Conservation (phyloP, 148 eudicot species). For the Persicaria maculosa region DNA sequence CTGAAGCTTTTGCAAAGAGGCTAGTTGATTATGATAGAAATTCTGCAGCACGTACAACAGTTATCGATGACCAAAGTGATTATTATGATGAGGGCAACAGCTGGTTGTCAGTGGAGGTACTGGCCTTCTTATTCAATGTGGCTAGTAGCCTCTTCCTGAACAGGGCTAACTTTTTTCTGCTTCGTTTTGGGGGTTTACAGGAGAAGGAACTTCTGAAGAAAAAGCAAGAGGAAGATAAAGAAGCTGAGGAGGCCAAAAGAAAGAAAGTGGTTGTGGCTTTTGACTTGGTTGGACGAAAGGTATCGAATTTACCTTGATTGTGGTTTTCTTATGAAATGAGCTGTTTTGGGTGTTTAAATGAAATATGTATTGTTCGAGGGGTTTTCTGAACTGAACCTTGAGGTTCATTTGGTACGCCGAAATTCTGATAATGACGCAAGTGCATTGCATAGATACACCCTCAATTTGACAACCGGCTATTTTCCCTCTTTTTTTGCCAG, state of each 20-base stretch:
- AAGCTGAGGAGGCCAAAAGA: conserved; percentile 69
- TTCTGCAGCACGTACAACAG: conserved; percentile 96
- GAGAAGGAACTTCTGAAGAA: conserved; percentile 85
- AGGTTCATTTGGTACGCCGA: neutral
- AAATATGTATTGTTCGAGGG: too few species aligned
- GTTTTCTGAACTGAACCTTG: too few species aligned
- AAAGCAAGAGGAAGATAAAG: conserved; percentile 80
- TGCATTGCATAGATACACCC: neutral
- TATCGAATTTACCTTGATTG: conserved; percentile 17
- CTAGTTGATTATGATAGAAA: conserved; percentile 94
- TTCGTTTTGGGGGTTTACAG: conserved; percentile 25
- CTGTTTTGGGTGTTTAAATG: too few species aligned
- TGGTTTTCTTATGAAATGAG: neutral
- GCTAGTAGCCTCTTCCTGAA: neutral
- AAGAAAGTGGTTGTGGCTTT: conserved; percentile 86
- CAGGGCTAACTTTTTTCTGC: neutral
- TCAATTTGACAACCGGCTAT: neutral
- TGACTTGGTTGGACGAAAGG: conserved; percentile 98
- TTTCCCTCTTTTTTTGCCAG: neutral
- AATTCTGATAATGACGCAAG: neutral
- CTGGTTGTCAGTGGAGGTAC: conserved; percentile 94
- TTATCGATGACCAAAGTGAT: conserved; percentile 98
- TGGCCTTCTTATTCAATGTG: neutral
- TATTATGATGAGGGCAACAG: conserved; percentile 88
- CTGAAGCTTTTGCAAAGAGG: conserved; percentile 96